A percentile compares a stretch with the other conserved stretches of the same genome.
Conservation (phyloP, 2,329 filamentous ascomycete genomes). For the Colletotrichum cereale region DNA sequence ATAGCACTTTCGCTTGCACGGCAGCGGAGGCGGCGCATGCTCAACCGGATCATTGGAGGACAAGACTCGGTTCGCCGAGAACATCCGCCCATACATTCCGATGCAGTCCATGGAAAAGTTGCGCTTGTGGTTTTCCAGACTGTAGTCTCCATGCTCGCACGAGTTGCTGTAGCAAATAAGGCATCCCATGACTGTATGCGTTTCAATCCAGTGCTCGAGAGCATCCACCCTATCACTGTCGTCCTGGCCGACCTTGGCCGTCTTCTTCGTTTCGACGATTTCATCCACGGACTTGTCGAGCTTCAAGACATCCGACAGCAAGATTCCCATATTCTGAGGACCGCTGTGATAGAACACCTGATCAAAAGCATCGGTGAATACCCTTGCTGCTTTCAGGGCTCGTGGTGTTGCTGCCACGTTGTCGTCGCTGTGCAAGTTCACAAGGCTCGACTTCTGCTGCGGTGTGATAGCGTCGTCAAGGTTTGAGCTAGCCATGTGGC, state of each 20-base stretch:
- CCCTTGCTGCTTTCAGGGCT: constrained; percentile 57
- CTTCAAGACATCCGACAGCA: constrained; percentile 64
- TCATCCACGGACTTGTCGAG: constrained; percentile 67
- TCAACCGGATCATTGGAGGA: constrained; percentile 25
- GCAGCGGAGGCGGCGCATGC: constrained; percentile 38
- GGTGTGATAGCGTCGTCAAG: constrained; percentile 63
- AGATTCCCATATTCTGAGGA: constrained; percentile 53
- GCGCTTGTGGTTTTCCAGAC: constrained; percentile 63
- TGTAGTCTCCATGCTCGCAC: constrained; percentile 72
- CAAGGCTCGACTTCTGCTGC: constrained; percentile 65
- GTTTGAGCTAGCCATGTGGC: constrained; percentile 64
- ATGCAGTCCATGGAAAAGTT: constrained; percentile 63
- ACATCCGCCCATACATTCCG: constrained; percentile 40
- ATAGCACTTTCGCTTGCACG: constrained; percentile 60
- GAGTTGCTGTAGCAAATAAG: constrained; percentile 71
- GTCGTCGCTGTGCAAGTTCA: constrained; percentile 61
- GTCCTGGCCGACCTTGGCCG: constrained; percentile 59
- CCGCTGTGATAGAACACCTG: constrained; percentile 60
- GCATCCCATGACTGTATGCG: constrained; percentile 68
- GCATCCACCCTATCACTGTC: constrained; percentile 49
- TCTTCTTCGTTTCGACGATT: constrained; percentile 66
- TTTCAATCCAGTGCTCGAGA: constrained; percentile 57
- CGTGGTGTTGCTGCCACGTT: constrained; percentile 52
- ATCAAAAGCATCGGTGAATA: constrained; percentile 70
- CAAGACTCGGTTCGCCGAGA: constrained; percentile 34